Evolutionary conservation across 1,284 basidiomycete species (phyloP).

Genomic region (Clitocybe nebularis): DNA sequence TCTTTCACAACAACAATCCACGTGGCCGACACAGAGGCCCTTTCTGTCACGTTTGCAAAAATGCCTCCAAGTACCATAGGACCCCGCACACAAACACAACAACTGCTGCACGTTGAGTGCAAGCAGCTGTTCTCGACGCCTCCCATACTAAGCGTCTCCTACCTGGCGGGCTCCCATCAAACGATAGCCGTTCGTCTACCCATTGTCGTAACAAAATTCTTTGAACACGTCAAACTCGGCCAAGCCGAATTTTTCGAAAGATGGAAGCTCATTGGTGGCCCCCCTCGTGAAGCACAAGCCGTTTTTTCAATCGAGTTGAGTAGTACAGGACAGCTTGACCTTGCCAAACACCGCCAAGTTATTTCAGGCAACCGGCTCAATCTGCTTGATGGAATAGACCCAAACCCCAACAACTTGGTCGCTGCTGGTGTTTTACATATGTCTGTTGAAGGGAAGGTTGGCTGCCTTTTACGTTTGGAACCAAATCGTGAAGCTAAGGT

Average conservation of each 20-base stretch:
- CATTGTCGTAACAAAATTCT: slow-evolving; percentile 86
- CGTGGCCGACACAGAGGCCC: slow-evolving; percentile 66
- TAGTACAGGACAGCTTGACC: slow-evolving; percentile 68
- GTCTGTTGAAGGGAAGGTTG: slow-evolving; percentile 86
- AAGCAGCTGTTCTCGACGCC: slow-evolving; percentile 78
- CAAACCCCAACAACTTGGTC: slow-evolving; percentile 86
- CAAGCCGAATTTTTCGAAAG: slow-evolving; percentile 92
- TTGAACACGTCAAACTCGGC: slow-evolving; percentile 87
- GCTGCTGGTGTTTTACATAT: slow-evolving; percentile 92
- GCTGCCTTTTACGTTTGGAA: slow-evolving; percentile 89
- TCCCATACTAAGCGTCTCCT: slow-evolving; percentile 87
- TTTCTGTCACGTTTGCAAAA: slow-evolving; percentile 83
- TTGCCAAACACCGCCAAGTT: slow-evolving; percentile 68
- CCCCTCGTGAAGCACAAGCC: slow-evolving; percentile 87
- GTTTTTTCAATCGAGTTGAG: slow-evolving; percentile 82
- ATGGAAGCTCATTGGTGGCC: slow-evolving; percentile 95
- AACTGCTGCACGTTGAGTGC: slow-evolving; percentile 92
- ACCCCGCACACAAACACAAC: slow-evolving; percentile 86
- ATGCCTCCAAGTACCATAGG: slow-evolving; percentile 81
- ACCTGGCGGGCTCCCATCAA: slow-evolving; percentile 89
- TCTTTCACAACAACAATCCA: slow-evolving; percentile 87
- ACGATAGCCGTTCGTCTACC: slow-evolving; percentile 84
- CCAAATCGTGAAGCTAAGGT: slow-evolving; percentile 95
- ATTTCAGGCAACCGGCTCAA: slow-evolving; percentile 77
- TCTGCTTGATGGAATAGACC: slow-evolving; percentile 78